A percentile compares a stretch with the other conserved stretches of the same genome.
phyloP scores from a whole-genome alignment of 768 basidiomycete species.

The Phylloporus rhodoxanthus region DNA sequence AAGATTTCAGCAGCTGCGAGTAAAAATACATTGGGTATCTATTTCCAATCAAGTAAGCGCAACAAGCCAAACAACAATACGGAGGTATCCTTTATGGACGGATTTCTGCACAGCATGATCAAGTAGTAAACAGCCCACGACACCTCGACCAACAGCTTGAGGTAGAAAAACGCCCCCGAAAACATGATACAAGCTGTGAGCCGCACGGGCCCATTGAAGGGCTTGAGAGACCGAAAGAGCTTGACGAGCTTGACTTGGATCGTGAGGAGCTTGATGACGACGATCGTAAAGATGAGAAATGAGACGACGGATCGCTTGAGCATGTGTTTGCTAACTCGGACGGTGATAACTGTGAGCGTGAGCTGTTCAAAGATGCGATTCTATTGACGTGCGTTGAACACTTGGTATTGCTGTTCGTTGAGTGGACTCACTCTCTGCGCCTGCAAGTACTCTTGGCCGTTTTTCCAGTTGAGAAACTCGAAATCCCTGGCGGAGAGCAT shows the following conservation, averaged over 20 bases:
- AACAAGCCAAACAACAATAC: constrained; percentile 19
- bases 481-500: constrained; percentile 20
- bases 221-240: constrained; percentile 22
- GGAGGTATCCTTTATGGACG: constrained; percentile 22
- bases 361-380: constrained; percentile 20
- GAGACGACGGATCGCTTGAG: constrained; percentile 26
- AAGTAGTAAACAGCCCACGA: constrained; percentile 26
- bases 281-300: constrained; percentile 28
- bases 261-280: constrained; percentile 26
- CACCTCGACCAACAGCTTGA: constrained; percentile 24
- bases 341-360: constrained; percentile 23
- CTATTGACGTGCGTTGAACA: constrained; percentile 2
- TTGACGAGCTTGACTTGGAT: constrained; percentile 28
- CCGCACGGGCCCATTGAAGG: constrained; percentile 22
- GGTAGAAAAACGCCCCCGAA: constrained; percentile 24
- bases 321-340: constrained; percentile 25
- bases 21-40: constrained; percentile 3
- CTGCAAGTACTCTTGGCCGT: constrained; percentile 17
- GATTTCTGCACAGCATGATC: constrained; percentile 24
- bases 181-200: constrained; percentile 21
- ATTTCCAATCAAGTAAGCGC: constrained; percentile 29
- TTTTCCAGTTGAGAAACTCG: constrained; percentile 11
- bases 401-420: not conserved
- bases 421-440: constrained; percentile 14
- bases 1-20: no score